Percentiles rank a stretch among this genome's conserved stretches.
These are phyloP conservation scores for Botrytis elliptica DNA, from an alignment of 2,329 filamentous ascomycete species.

Conservation along the genomic window DNA sequence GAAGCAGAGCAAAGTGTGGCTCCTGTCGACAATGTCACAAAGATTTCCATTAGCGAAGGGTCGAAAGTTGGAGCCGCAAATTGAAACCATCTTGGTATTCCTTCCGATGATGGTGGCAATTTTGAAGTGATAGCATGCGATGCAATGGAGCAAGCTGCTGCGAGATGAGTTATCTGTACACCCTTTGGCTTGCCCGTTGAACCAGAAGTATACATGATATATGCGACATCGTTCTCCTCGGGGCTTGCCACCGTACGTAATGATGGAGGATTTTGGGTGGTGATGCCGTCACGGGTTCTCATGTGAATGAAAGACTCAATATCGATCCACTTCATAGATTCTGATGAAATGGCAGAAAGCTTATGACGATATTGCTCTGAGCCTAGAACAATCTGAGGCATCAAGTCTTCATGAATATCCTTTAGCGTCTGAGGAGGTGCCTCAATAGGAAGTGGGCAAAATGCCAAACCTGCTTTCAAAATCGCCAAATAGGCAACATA, in stretches of 20 bases:
- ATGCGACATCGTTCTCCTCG: constrained; percentile 14
- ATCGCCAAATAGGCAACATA: constrained; percentile 40
- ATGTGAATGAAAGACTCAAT: constrained; percentile 10
- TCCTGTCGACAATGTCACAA: constrained; percentile 25
- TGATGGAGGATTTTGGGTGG: not conserved
- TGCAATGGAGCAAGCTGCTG: constrained; percentile 22
- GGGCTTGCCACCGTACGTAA: not conserved
- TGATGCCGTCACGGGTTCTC: not conserved
- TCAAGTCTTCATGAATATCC: not conserved
- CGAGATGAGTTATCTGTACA: constrained; percentile 41
- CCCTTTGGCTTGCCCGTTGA: constrained; percentile 26
- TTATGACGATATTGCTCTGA: constrained; percentile 2
- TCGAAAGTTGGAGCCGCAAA: constrained; percentile 21
- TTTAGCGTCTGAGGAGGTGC: constrained; percentile 22
- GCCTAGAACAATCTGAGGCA: not conserved
- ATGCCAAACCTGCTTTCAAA: constrained; percentile 39
- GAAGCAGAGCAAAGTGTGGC: constrained; percentile 15
- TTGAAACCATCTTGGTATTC: constrained; percentile 7
- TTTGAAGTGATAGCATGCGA: not conserved
- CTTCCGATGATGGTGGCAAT: constrained; percentile 4
- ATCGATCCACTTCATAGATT: constrained; percentile 4
- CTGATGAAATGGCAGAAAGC: not conserved
- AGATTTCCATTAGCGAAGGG: constrained; percentile 39
- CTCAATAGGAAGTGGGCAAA: constrained; percentile 40
- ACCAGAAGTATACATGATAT: constrained; percentile 25